A percentile compares a stretch with the other conserved stretches of the same genome.
phyloP scores from a whole-genome alignment of 2,329 filamentous ascomycete genomes.

The Venturia effusa region DNA sequence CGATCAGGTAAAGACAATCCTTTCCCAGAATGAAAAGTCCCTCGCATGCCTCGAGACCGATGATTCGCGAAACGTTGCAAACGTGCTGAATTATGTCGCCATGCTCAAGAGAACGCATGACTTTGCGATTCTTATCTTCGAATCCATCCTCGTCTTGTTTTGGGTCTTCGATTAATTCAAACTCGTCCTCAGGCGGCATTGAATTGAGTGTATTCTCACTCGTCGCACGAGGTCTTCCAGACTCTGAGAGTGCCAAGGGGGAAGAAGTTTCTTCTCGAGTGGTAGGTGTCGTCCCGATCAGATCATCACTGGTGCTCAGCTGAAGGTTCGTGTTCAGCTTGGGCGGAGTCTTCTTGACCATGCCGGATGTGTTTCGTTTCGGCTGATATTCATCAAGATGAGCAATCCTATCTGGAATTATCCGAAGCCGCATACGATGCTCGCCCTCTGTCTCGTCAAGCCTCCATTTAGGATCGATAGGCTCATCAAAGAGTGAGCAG shows the following conservation, averaged over 20 bases:
- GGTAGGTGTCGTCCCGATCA: slow-evolving; percentile 14
- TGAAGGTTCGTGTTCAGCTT: slow-evolving; percentile 36
- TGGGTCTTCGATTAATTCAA: slow-evolving; percentile 90
- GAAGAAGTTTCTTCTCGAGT: slow-evolving; percentile 12
- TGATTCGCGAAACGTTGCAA: slow-evolving; percentile 89
- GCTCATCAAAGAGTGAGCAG: slow-evolving; percentile 66
- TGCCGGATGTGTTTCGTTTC: slow-evolving; percentile 59
- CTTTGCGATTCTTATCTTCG: slow-evolving; percentile 96
- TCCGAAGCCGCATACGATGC: slow-evolving; percentile 84
- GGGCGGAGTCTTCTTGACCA: slow-evolving; percentile 29
- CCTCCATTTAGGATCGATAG: slow-evolving; percentile 65
- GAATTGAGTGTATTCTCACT: slow-evolving; percentile 26
- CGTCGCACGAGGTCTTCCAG: slow-evolving; percentile 24
- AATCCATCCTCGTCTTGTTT: slow-evolving; percentile 76
- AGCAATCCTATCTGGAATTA: slow-evolving; percentile 65
- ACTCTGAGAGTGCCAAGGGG: slow-evolving; percentile 15
- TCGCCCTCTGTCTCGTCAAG: slow-evolving; percentile 91
- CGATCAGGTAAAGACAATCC: slow-evolving; percentile 84
- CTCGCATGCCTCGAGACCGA: slow-evolving; percentile 87
- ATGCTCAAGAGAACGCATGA: slow-evolving; percentile 84
- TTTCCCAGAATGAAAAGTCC: slow-evolving; percentile 90
- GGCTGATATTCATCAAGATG: slow-evolving; percentile 70
- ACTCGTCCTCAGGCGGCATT: slow-evolving; percentile 61
- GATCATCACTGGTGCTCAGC: slow-evolving; percentile 20
- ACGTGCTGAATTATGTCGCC: slow-evolving; percentile 89